Evolutionary conservation across 1,139 yeast genomes (phyloP).

Genomic region (Trichomonascaceae sp.): DNA sequence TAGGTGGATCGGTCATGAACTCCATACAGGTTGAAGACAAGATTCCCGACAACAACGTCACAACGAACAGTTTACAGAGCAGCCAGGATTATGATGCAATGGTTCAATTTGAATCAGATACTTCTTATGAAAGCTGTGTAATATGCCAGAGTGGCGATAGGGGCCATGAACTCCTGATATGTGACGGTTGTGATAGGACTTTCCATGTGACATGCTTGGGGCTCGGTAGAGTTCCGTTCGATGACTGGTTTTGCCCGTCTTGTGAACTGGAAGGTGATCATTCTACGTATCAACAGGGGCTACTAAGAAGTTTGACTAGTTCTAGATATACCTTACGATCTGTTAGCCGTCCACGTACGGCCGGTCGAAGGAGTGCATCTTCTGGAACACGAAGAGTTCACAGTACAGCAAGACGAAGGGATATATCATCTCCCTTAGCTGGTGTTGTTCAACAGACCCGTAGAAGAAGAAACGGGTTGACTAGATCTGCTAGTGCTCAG

Average conservation of each 20-base stretch:
- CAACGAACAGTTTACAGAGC: background rate
- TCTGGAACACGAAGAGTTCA: background rate
- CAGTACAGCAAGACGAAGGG: background rate
- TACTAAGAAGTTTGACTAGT: background rate
- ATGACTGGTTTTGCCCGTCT: slow-evolving; percentile 31
- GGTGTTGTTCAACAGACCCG: background rate
- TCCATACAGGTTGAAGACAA: slow-evolving; percentile 8
- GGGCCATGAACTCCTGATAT: slow-evolving; percentile 27
- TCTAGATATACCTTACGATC: background rate
- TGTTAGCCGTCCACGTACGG: slow-evolving; percentile 11
- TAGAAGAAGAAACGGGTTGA: background rate
- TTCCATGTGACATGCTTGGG: slow-evolving; percentile 32
- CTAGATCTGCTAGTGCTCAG: background rate
- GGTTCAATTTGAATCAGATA: slow-evolving; percentile 9
- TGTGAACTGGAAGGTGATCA: slow-evolving; percentile 20
- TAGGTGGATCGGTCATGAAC: slow-evolving; percentile 9
- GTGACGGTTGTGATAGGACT: slow-evolving; percentile 30
- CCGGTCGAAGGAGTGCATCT: background rate
- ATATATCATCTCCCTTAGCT: background rate
- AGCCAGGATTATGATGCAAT: slow-evolving; percentile 3
- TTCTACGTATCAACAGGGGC: slow-evolving; percentile 6
- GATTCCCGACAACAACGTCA: slow-evolving; percentile 8
- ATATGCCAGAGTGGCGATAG: slow-evolving; percentile 30
- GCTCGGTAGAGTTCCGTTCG: slow-evolving; percentile 26
- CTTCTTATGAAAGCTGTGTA: slow-evolving; percentile 22